These are phyloP conservation scores for Psilocybe azurescens DNA, from an alignment of 768 basidiomycete genomes.

Conservation along the genomic window DNA sequence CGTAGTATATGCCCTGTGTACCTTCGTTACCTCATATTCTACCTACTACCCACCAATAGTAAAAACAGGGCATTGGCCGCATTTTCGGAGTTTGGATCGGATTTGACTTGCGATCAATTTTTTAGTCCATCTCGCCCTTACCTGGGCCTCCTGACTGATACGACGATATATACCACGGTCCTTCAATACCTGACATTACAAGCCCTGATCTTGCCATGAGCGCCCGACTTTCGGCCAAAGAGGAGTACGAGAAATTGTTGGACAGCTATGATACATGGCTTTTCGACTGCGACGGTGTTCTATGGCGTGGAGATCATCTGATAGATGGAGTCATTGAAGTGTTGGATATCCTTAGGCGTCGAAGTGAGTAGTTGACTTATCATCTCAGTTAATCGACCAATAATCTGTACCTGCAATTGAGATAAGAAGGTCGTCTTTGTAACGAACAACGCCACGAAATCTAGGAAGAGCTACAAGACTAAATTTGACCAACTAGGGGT, in stretches of 20 bases:
- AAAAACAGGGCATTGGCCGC: not conserved
- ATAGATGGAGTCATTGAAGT: constrained; percentile 83
- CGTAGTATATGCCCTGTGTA: not conserved
- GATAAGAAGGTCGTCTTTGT: constrained; percentile 91
- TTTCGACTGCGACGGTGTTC: constrained; percentile 95
- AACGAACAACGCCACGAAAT: constrained; percentile 97
- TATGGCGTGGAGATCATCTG: constrained; percentile 85
- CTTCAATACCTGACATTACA: not conserved
- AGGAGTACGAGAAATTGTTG: constrained; percentile 54
- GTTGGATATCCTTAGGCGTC: constrained; percentile 69
- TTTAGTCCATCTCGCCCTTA: not conserved
- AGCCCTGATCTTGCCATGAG: constrained; percentile 31
- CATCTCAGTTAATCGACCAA: constrained; percentile 11
- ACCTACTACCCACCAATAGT: not conserved
- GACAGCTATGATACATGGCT: constrained; percentile 91
- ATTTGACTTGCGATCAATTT: not conserved
- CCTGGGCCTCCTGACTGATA: not conserved
- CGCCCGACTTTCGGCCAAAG: constrained; percentile 42
- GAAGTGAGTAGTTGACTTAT: constrained; percentile 58
- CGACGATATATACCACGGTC: constrained; percentile 1
- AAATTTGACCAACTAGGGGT: constrained; percentile 94
- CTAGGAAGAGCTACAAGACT: constrained; percentile 81
- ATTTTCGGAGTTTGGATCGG: constrained; percentile 6
- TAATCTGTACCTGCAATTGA: constrained; percentile 32
- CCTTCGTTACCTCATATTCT: not conserved